Evolutionary conservation across 177 flowering plant species (phyloP).

Genomic region (Vitis hybrid): DNA sequence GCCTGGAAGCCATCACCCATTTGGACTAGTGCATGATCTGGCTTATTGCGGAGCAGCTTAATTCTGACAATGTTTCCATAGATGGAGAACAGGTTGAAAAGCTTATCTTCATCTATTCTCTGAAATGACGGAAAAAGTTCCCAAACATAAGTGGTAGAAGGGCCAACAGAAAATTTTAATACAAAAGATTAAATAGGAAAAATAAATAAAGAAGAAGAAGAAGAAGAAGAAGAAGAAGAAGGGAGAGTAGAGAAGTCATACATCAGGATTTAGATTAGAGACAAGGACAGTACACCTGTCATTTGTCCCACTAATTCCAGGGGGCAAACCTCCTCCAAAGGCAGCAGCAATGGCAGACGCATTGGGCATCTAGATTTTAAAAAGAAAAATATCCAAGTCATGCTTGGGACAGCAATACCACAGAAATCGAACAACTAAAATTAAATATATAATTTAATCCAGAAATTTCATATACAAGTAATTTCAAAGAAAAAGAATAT

Average conservation of each 20-base stretch:
- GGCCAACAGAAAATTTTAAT: neutral
- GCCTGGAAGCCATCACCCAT: conserved; percentile 99
- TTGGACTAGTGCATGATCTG: conserved; percentile 97
- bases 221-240: neutral
- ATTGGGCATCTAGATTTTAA: conserved; percentile 65
- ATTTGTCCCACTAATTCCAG: conserved; percentile 91
- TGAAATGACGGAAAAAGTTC: conserved; percentile 25
- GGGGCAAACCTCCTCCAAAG: conserved; percentile 92
- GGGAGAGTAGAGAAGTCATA: conserved; percentile 32
- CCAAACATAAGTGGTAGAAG: neutral
- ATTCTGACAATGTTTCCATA: conserved; percentile 95
- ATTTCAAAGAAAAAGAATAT: conserved; percentile 1
- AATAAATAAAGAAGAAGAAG: neutral
- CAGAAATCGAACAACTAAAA: no score
- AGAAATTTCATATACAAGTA: no score
- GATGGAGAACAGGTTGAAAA: conserved; percentile 90
- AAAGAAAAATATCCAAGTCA: neutral
- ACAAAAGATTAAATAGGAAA: no score
- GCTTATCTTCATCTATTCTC: conserved; percentile 95
- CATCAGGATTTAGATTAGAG: conserved; percentile 88
- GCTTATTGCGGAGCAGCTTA: conserved; percentile 89
- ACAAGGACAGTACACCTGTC: conserved; percentile 91
- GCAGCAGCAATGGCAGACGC: conserved; percentile 93
- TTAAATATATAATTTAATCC: no score
- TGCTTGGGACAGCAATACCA: no score